Evolutionary conservation across 805 yeast species (phyloP), one percentile per base, ranked within the genome.

Genomic region (Monosporozyma aerobia): DNA sequence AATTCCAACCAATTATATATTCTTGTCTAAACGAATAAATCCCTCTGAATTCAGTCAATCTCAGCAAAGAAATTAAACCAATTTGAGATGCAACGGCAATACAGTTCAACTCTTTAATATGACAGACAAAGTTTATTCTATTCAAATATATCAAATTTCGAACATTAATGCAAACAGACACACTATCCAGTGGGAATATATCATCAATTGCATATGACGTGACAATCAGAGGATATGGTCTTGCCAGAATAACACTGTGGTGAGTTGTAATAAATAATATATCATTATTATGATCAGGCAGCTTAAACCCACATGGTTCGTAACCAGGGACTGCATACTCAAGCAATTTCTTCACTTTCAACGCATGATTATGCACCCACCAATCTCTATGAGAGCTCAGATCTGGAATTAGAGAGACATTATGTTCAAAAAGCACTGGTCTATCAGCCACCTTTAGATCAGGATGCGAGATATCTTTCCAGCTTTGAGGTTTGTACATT

Each of bases 21-120:
- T 64, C 69, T 49, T 63, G 67, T 51, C 68, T 57, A 48, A 63
- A 64, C 11, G 67, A 60, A 47, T 54, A 60, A 5, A 64, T 57
- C 3, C 69, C 69, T 11, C 56, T 57, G 44, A 53, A 64, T 35
- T 60, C 63, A 2, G 67, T 63, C 32, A 64, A 51, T 47, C 68
- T 52, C 13, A 63, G 39, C 30, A 64, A 52, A 8, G 66, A 63
- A 5, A 64, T 44, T 6, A 59, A 35, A 3, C 69, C 69, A 6
- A 56, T 16, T 45, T 59, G 60, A 2, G 65, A 59, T 9, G 68
- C 69, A 5, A 61, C 62, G 3, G 52, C 66, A 19, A 64, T 48
- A 50, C 63, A 60, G 41, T 59, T 54, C n/a, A 64, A 50, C 50
- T 63, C 68, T 43, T 53, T 56, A 7, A 64, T 58, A 35, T 57